Base-by-base conservation (phyloP, 192 early-diverging fungal species). In the Backusella morwellensis region DNA sequence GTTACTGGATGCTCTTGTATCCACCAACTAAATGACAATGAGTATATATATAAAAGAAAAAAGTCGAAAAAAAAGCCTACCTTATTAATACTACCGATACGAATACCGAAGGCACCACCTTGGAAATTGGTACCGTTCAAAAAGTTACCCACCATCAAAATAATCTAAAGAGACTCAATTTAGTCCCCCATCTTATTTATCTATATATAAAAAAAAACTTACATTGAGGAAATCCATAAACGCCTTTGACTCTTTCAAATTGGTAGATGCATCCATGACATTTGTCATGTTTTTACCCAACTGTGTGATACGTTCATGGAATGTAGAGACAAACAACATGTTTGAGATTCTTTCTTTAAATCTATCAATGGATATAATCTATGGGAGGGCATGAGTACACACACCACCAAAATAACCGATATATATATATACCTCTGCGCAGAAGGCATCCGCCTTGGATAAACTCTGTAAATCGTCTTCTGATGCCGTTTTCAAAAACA, bases 91-190 rank as follows among this genome's bases (percentile, higher is more conserved):
- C 93, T 93, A 4, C 88, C 86, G 80, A 94, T 93, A 81, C 90
- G 93, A 75, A 95, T 92, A 21, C 95, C 95, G 84, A 92, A 95
- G 0, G 95, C 95, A 9, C 93, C 94, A 36, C 95, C 95, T 66
- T 93, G 90, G 80, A 92, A 90, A 6, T 89, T 89, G 0, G 85
- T 85, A 1, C 93, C 91, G 74, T 95, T 95, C 90, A 95, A 93
- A 83, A 89, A 95, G 83, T 95, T 95, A 63, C 94, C 94, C 23
- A 94, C 84, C 70, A 92, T 87, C 42, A 95, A 82, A 70, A 95
- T 92, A 47, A 94, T 68, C 86, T 87, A 75, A 54, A 32, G 32
- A 3, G 32, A 0, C 2, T 3, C 32, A 32, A 32, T 32, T 32
- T 32, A 32, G 32, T 32, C 32, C 32, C 32, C 2, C 32, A 32